Base-by-base conservation (phyloP, 2,329 filamentous ascomycete species). In the Stagonosporopsis vannaccii region DNA sequence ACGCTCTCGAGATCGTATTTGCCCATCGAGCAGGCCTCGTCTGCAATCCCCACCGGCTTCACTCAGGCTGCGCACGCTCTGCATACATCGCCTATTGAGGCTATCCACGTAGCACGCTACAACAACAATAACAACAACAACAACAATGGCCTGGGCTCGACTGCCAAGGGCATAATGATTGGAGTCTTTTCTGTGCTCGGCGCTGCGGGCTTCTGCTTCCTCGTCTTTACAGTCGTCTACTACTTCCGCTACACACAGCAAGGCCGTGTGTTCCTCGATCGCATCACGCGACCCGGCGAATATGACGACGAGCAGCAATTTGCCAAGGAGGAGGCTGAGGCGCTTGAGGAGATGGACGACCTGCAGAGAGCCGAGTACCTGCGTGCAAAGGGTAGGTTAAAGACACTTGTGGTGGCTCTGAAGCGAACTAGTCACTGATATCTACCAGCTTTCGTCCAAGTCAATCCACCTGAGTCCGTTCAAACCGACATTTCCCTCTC, bases 231-330 rank as follows among this genome's bases (percentile, higher is more conserved):
- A 50, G 80, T 95, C 72, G 87, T 98, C 74, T 97, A 97, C 78
- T 95, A 97, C 80, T 95, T 98, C 78, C 87, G 90, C 78, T 96
- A 96, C 76, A 97, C 94, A 33, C 86, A 84, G 51, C 89, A 89
- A 46, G 94, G 94, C 39, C 87, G 94, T 66, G 97, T 99, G 72
- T 86, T 98, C 61, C 85, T 99, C 66, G 95, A 99, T 79, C 88
- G 94, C 62, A 89, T 99, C 75, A 92, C 92, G 41, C 85, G 94
- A 58, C 95, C 95, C 0, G 95, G 95, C 68, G 95, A 98, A 79
- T 99, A 92, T 76, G 95, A 99, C 75, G 95, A 99, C 78, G 95
- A 98, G 77, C 94, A 98, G 79, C 91, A 92, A 11, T 97, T 97
- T 80, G 84, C 88, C 62, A 88, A 91, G 72, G 95, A 98, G 76